Base-by-base conservation (phyloP, 2,329 filamentous ascomycete species). In the Plenodomus biglobosus region DNA sequence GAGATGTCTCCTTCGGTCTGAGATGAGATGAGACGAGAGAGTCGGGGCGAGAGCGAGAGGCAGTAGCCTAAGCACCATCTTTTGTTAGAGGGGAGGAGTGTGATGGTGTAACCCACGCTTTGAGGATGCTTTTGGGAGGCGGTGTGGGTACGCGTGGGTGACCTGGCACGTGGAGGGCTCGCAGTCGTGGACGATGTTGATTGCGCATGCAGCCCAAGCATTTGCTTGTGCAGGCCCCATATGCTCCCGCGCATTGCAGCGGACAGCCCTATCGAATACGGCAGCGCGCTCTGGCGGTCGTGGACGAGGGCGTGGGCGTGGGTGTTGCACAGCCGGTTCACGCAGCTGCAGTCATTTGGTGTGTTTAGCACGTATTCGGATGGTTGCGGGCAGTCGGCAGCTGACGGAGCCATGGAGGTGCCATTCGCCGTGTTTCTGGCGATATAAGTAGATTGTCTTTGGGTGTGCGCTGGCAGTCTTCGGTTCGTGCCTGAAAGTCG, bases 201-300 rank as follows among this genome's bases (percentile, higher is more conserved):
- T 32, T 10, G 8, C 7, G 27, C 8, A 13, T 39, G 40, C 13
- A 38, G 42, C n/a, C 16, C 30, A 39, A 27, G 47, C 38, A 41
- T 38, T 24, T 39, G 24, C 27, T 38, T 40, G 36, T 49, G 41
- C 41, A 47, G 32, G 42, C 44, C 39, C 35, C 54, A 21, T 18
- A 21, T 18, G 8, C 13, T 44, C 30, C 41, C 41, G 44, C 37
- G 42, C 19, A 38, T 35, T 30, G 37, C 34, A 19, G 44, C 38
- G 40, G 38, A 16, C 56, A 67, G 64, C 62, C 61, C 61, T 64
- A 65, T 65, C 58, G 38, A 61, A 62, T 54, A 47, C 49, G 53
- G 56, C 51, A 56, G 46, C 24, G 22, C 27, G 27, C 22, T 18
- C 44, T 19, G 36, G 39, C 21, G 36, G 55, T 16, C 42, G 30